Evolutionary conservation across 345 rosid genomes (phyloP), one percentile per base, ranked within the genome.

Genomic region (Ceriops tagal): DNA sequence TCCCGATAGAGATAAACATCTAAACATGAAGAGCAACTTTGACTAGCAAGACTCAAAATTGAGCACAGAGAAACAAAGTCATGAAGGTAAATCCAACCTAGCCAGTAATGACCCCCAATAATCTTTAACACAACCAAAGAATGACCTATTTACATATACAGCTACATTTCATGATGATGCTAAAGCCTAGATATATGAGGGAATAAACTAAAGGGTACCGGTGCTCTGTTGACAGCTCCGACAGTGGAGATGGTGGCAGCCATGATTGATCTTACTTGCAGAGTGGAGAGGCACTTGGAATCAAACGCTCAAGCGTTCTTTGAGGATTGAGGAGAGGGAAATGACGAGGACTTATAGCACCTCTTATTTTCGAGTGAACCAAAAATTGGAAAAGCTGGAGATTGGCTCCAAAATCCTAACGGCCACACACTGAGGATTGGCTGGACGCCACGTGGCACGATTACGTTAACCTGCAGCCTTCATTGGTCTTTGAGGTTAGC

Each of bases 231-330:
- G 79, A 86, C 83, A 30, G 86, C 81, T 79, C 95, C 97, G 61
- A 86, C 77, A 64, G 97, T 89, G 73, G 98, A 79, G 74, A 89
- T 81, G 53, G 96, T 81, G 34, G 97, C 78, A 64, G 97, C 96
- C 98, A 93, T 93, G 75, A 46, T 13, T n/a, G 62, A 66, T 57
- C 19, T 43, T 22, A 34, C 8, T 5, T 21, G 28, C 10, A 20
- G 35, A 8, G 26, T 8, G 24, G 35, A 9, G 65, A 52, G 67
- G 15, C 52, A 30, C 70, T 66, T 32, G 59, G 47, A 57, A 21
- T 61, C 4, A 8, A 52, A 32, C 20, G 52, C 65, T 43, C 46
- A 34, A 5, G 55, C 3, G 24, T 18, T 28, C 51, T 37, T 34
- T 1, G 53, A 31, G 11, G 21, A 21, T 20, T 35, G 30, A 55